These are phyloP conservation scores for Rhizoclosmatium globosum DNA, from an alignment of 192 early-diverging fungal species.

Conservation along the genomic window DNA sequence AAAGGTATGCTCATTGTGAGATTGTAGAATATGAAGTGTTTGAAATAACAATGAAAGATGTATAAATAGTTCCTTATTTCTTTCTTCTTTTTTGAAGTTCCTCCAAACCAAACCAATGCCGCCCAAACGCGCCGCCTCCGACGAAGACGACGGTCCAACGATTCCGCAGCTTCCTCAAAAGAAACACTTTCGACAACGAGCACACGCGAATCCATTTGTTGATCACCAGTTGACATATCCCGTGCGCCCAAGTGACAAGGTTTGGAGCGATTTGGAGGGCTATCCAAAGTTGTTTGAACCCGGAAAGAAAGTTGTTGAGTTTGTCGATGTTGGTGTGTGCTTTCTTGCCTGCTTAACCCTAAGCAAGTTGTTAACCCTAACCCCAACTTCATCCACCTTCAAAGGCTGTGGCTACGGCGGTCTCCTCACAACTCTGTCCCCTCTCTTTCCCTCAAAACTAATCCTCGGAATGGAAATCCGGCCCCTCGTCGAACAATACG, in stretches of 20 bases:
- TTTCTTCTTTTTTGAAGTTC: too few relatives aligned
- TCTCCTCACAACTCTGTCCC: constrained; percentile 81
- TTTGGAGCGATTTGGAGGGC: constrained; percentile 80
- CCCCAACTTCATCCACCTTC: neutral
- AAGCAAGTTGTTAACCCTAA: too few relatives aligned
- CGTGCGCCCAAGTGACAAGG: constrained; percentile 77
- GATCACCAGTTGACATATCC: constrained; percentile 95
- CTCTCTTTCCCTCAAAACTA: constrained; percentile 89
- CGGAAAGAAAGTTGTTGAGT: constrained; percentile 73
- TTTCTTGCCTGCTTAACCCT: neutral
- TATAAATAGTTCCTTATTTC: too few relatives aligned
- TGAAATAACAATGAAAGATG: too few relatives aligned
- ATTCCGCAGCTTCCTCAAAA: constrained; percentile 58
- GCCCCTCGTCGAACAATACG: constrained; percentile 92
- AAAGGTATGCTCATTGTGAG: too few relatives aligned
- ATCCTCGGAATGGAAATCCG: constrained; percentile 99
- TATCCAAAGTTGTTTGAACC: constrained; percentile 74
- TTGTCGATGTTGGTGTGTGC: constrained; percentile 87
- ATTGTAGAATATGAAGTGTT: too few relatives aligned
- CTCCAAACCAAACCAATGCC: too few relatives aligned
- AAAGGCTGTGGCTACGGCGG: constrained; percentile 95
- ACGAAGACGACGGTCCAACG: too few relatives aligned
- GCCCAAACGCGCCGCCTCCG: too few relatives aligned
- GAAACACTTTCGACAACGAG: constrained; percentile 77
- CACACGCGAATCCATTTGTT: constrained; percentile 97